Evolutionary conservation across 768 basidiomycete genomes (phyloP).

Genomic region (Boletus rubescentipes): DNA sequence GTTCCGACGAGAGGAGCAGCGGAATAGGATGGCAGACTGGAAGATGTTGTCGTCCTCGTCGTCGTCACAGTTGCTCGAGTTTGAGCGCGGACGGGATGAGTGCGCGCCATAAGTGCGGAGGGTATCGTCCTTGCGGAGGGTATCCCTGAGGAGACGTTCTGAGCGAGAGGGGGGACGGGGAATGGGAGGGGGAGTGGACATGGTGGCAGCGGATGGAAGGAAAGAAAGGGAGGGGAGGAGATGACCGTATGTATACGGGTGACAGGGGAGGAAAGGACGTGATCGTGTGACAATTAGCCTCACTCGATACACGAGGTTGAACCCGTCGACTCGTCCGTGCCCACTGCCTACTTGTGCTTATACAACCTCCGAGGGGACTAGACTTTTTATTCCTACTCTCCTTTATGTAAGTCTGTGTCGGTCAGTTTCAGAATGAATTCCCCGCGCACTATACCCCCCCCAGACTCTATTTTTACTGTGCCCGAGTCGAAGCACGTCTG

Average conservation of each 20-base stretch:
- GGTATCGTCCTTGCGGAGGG: constrained; percentile 50
- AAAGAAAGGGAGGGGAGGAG: not conserved
- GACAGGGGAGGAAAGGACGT: constrained; percentile 26
- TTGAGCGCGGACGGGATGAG: constrained; percentile 27
- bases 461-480: not conserved
- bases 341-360: no score
- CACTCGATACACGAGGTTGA: constrained; percentile 17
- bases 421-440: not conserved
- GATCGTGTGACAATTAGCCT: constrained; percentile 27
- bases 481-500: no score
- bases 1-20: constrained; percentile 19
- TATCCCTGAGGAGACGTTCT: constrained; percentile 55
- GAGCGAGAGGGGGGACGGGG: constrained; percentile 49
- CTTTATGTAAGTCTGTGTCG: not conserved
- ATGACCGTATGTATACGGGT: constrained; percentile 22
- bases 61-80: constrained; percentile 22
- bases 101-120: constrained; percentile 30
- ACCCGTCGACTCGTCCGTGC: no score
- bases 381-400: no score
- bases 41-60: constrained; percentile 29
- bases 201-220: constrained; percentile 13
- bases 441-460: not conserved
- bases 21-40: constrained; percentile 28
- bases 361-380: no score
- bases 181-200: constrained; percentile 12